Conservation (phyloP, 169 alveolate species). For the Cryptosporidium felis region DNA sequence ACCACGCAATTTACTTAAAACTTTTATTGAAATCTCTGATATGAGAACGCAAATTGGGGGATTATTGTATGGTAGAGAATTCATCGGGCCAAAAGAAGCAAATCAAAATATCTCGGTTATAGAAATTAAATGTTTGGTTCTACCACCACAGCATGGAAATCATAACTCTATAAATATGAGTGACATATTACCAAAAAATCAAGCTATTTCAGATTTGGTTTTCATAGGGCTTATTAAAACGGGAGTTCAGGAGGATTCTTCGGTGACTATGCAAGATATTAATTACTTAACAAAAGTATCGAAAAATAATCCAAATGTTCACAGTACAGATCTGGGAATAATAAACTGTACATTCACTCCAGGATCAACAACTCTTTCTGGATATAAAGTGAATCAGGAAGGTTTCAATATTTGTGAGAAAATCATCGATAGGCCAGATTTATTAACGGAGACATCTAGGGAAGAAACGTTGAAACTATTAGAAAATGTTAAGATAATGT, state of each 20-base stretch:
- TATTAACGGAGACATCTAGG: neutral
- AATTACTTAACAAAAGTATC: conserved; percentile 14
- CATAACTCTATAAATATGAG: conserved; percentile 92
- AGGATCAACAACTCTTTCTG: conserved; percentile 96
- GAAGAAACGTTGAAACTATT: conserved; percentile 70
- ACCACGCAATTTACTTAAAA: conserved; percentile 97
- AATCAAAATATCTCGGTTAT: conserved; percentile 79
- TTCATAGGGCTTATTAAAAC: conserved; percentile 45
- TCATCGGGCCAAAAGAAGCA: conserved; percentile 9
- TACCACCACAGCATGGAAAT: conserved; percentile 98
- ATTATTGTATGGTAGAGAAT: conserved; percentile 92
- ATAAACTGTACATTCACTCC: conserved; percentile 94
- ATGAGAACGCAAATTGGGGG: conserved; percentile 98
- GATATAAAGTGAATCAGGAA: conserved; percentile 90
- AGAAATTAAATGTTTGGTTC: conserved; percentile 93
- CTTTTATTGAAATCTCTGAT: conserved; percentile 96
- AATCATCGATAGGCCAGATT: conserved; percentile 73
- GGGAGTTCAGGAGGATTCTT: conserved; percentile 26
- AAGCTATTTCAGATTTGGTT: conserved; percentile 26
- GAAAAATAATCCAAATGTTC: conserved; percentile 27
- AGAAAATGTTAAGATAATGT: conserved; percentile 92
- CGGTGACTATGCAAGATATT: neutral
- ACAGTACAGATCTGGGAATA: conserved; percentile 71
- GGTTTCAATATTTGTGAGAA: conserved; percentile 94
- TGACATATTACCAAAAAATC: conserved; percentile 90